Percentiles rank a stretch among this genome's conserved stretches.
Conservation (phyloP, 768 basidiomycete genomes). For the Phlebiopsis flavidoalba region DNA sequence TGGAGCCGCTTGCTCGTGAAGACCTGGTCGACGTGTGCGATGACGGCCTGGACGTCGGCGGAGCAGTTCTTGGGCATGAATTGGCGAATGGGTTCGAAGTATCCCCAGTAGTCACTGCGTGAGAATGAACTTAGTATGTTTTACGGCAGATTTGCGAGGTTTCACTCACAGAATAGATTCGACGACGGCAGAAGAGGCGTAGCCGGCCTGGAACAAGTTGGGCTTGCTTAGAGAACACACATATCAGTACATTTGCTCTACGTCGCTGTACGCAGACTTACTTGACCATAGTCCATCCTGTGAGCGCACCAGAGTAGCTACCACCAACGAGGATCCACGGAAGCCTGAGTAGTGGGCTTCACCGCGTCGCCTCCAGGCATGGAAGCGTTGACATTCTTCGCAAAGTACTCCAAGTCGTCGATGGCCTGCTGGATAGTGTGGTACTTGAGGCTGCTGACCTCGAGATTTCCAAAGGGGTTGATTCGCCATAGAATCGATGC, state of each 20-base stretch:
- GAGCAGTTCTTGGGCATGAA: constrained; percentile 73
- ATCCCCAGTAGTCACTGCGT: constrained; percentile 57
- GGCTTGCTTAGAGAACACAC: constrained; percentile 41
- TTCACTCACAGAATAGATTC: constrained; percentile 43
- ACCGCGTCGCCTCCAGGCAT: constrained; percentile 62
- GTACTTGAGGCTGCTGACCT: constrained; percentile 46
- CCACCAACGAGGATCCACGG: constrained; percentile 41
- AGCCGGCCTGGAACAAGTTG: constrained; percentile 56
- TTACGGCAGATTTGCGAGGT: not conserved
- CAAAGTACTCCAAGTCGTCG: constrained; percentile 67
- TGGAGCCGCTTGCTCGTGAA: constrained; percentile 41
- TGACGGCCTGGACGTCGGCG: constrained; percentile 60
- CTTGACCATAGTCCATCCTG: constrained; percentile 69
- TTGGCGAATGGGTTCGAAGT: constrained; percentile 66
- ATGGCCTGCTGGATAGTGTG: constrained; percentile 74
- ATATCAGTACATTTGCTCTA: too few species aligned
- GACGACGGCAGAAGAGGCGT: constrained; percentile 63
- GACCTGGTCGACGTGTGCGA: constrained; percentile 55
- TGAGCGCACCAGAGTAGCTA: constrained; percentile 40
- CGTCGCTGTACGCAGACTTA: too few species aligned
- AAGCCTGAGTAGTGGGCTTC: constrained; percentile 40
- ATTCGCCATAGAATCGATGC: constrained; percentile 73
- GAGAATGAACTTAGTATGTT: not conserved
- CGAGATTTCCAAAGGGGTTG: constrained; percentile 65
- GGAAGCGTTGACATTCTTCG: constrained; percentile 58